A percentile compares a stretch with the other conserved stretches of the same genome.
Conservation (phyloP, 2,329 filamentous ascomycete species). For the Aspergillus sp. region DNA sequence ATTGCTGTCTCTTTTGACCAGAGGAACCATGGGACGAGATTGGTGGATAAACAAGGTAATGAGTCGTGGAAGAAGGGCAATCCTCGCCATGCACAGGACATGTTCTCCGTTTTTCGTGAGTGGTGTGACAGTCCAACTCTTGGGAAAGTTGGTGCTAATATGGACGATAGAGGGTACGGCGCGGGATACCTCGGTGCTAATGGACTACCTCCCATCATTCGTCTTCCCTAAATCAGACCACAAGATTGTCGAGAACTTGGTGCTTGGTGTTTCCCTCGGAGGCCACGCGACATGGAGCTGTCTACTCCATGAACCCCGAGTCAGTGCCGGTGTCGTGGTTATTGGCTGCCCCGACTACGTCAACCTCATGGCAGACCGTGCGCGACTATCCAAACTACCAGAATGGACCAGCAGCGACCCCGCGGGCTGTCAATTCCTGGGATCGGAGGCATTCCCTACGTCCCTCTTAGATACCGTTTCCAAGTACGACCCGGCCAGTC, state of each 20-base stretch:
- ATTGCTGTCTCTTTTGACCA: conserved; percentile 86
- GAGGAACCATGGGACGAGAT: conserved; percentile 77
- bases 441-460: conserved; percentile 68
- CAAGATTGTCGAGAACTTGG: conserved; percentile 57
- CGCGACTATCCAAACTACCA: conserved; percentile 59
- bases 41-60: conserved; percentile 63
- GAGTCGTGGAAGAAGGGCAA: conserved; percentile 75
- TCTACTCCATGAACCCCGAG: conserved; percentile 67
- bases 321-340: conserved; percentile 70
- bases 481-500: conserved; percentile 65
- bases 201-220: conserved; percentile 72
- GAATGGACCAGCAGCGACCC: conserved; percentile 53
- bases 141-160: background rate
- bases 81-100: conserved; percentile 75
- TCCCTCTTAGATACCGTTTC: conserved; percentile 58
- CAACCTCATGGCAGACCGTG: conserved; percentile 72
- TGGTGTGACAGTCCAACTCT: conserved; percentile 4
- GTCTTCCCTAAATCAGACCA: conserved; percentile 52
- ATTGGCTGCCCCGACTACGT: conserved; percentile 89
- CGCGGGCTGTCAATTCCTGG: conserved; percentile 60
- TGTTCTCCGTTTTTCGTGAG: conserved; percentile 71
- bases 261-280: conserved; percentile 76
- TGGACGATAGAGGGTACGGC: conserved; percentile 54
- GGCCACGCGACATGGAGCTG: conserved; percentile 84
- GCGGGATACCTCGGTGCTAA: conserved; percentile 65